Base-by-base conservation (phyloP, 768 basidiomycete species). In the Cyclocybe cylindracea region DNA sequence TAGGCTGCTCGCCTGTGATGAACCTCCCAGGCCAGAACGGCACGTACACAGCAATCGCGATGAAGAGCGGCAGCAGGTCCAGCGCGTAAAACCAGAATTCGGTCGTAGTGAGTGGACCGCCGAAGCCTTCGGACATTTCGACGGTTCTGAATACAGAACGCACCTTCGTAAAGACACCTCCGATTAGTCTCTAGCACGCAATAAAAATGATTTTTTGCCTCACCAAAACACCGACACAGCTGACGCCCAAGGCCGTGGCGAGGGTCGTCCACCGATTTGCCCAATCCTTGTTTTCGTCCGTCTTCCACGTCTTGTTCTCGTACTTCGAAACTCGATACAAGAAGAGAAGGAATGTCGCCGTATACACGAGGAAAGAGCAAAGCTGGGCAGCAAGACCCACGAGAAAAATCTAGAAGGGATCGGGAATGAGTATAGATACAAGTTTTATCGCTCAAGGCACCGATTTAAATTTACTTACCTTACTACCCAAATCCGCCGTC, bases 1-100 rank as follows among this genome's bases (percentile, higher is more conserved):
- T 24, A 2, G 24, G 24, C 24, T 24, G 24, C 4, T 76, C 77
- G 18, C 83, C 83, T 60, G 58, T 33, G 35, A 84, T 82, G 60
- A 80, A 80, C 54, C 77, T 65, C 5, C 84, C 83, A 3, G 86
- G 88, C 86, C 87, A 91, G 64, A 85, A 83, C 11, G 79, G 68
- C 18, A 71, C 59, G 57, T 85, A 87, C 10, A 81, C 69, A 0
- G 65, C 66, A 39, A 84, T 78, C 19, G 86, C 84, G 32, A 89
- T 62, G 53, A 84, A 77, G 6, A 89, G 72, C 7, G 87, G 87
- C 4, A 88, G 71, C 0, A 85, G 79, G 63, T 91, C 72, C 36
- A 89, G 71, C 1, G 69, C 79, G 61, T 88, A 91, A 65, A 91
- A 88, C 57, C 75, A 82, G 3, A 60, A 65, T 63, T 89, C 86